These are phyloP conservation scores for Dioscorea zingiberensis DNA, from an alignment of 106 monocot species.

Conservation along the genomic window DNA sequence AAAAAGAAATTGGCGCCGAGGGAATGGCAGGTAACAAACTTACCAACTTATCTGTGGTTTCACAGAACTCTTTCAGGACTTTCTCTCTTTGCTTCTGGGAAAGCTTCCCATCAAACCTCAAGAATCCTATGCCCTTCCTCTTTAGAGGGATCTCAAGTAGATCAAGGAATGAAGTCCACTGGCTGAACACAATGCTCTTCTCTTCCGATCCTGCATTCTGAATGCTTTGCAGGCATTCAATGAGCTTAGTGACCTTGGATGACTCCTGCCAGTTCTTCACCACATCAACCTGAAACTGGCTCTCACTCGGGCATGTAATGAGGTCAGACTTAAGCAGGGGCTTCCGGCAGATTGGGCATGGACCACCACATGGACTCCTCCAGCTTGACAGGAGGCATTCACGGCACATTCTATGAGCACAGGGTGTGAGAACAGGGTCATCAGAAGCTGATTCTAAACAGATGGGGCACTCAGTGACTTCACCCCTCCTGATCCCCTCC, in stretches of 20 bases:
- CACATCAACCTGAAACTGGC: slow-evolving; percentile 42
- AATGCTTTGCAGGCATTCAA: slow-evolving; percentile 36
- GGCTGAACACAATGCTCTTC: slow-evolving; percentile 95
- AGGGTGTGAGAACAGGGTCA: slow-evolving; percentile 79
- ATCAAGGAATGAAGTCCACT: slow-evolving; percentile 83
- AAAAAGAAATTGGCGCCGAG: too few species aligned
- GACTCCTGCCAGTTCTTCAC: slow-evolving; percentile 75
- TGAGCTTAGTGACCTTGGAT: slow-evolving; percentile 55
- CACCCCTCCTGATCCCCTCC: slow-evolving; percentile 56
- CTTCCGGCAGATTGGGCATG: slow-evolving; percentile 73
- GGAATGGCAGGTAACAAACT: background rate
- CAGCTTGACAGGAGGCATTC: slow-evolving; percentile 78
- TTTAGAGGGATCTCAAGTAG: slow-evolving; percentile 61
- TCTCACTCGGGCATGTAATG: slow-evolving; percentile 43
- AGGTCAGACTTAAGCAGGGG: slow-evolving; percentile 42
- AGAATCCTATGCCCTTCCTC: slow-evolving; percentile 29
- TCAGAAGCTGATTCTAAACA: slow-evolving; percentile 84
- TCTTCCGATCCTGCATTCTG: slow-evolving; percentile 27
- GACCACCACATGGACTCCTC: slow-evolving; percentile 40
- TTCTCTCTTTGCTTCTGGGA: slow-evolving; percentile 63
- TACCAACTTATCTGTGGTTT: slow-evolving; percentile 43
- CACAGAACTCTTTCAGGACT: slow-evolving; percentile 73
- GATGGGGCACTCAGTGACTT: slow-evolving; percentile 72
- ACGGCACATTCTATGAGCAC: slow-evolving; percentile 81
- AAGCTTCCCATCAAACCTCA: slow-evolving; percentile 78